These are phyloP conservation scores for Digitaria exilis DNA, from an alignment of 202 grass and related monocot genomes.

Conservation along the genomic window DNA sequence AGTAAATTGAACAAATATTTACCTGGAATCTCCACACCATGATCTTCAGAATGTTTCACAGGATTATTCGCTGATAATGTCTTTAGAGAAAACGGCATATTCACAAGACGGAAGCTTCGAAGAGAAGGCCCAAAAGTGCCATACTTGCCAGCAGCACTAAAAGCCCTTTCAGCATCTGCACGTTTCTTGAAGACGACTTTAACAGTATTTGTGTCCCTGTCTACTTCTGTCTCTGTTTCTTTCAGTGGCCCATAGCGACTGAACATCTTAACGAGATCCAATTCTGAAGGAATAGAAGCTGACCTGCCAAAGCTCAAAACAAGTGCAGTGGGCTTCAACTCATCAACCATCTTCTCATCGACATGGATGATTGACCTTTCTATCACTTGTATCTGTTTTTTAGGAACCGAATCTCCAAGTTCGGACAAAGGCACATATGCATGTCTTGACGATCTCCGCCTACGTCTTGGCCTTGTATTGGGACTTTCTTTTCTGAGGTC, in stretches of 20 bases:
- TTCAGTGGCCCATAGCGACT: constrained; percentile 86
- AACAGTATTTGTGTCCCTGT: constrained; percentile 54
- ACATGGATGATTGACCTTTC: constrained; percentile 84
- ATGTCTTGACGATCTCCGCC: constrained; percentile 45
- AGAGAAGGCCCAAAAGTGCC: constrained; percentile 79
- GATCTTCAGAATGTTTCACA: constrained; percentile 26
- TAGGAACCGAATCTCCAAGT: constrained; percentile 44
- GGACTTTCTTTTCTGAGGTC: constrained; percentile 51
- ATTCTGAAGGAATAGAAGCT: constrained; percentile 69
- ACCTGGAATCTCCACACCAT: constrained; percentile 38
- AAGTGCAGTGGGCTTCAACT: constrained; percentile 82
- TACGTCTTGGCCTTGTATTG: constrained; percentile 57
- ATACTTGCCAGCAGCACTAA: constrained; percentile 74
- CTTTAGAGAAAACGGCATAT: constrained; percentile 55
- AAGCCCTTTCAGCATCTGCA: constrained; percentile 89
- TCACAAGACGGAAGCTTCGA: constrained; percentile 77
- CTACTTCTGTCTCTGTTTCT: constrained; percentile 71
- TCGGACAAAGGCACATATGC: constrained; percentile 38
- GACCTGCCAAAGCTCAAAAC: constrained; percentile 80
- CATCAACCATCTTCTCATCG: constrained; percentile 70
- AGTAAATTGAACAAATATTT: constrained; percentile 31
- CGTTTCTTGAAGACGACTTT: constrained; percentile 83
- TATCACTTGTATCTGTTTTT: constrained; percentile 56
- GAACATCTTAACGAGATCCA: constrained; percentile 78
- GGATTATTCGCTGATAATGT: constrained; percentile 24